These are phyloP conservation scores for Aphanomyces cochlioides DNA, from an alignment of 352 stramenopile species.

Conservation along the genomic window DNA sequence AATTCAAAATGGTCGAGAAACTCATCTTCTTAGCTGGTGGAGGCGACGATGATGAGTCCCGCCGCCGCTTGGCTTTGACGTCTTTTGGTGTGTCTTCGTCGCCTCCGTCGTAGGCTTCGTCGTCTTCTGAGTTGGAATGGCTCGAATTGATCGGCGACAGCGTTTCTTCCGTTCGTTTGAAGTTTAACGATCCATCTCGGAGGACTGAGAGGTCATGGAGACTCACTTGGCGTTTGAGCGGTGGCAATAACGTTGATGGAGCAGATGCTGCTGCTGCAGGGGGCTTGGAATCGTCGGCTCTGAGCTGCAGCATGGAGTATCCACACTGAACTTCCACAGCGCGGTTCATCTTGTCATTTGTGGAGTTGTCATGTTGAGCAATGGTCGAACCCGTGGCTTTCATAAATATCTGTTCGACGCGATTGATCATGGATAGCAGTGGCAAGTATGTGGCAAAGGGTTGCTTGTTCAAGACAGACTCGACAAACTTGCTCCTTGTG, in stretches of 20 bases:
- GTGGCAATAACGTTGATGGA: neutral
- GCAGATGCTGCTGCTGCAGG: neutral
- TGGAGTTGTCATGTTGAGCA: conserved; percentile 63
- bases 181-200: conserved; percentile 64
- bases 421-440: conserved; percentile 82
- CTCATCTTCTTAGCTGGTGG: conserved; percentile 82
- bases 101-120: conserved; percentile 42
- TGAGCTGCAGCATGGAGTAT: conserved; percentile 28
- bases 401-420: conserved; percentile 86
- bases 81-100: conserved; percentile 28
- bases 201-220: conserved; percentile 70
- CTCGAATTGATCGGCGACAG: conserved; percentile 35
- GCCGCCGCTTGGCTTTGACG: conserved; percentile 20
- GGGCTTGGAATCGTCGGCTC: neutral
- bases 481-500: conserved; percentile 88
- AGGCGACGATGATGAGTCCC: conserved; percentile 37
- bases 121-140: conserved; percentile 65
- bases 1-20: conserved; percentile 85
- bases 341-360: neutral
- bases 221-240: conserved; percentile 39
- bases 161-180: conserved; percentile 55
- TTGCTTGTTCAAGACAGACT: conserved; percentile 87
- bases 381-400: conserved; percentile 81
- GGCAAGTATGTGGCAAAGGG: conserved; percentile 81
- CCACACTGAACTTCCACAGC: conserved; percentile 23